A percentile compares a stretch with the other conserved stretches of the same genome.
These are phyloP conservation scores for Albugo candida DNA, from an alignment of 352 stramenopile genomes.

Conservation along the genomic window DNA sequence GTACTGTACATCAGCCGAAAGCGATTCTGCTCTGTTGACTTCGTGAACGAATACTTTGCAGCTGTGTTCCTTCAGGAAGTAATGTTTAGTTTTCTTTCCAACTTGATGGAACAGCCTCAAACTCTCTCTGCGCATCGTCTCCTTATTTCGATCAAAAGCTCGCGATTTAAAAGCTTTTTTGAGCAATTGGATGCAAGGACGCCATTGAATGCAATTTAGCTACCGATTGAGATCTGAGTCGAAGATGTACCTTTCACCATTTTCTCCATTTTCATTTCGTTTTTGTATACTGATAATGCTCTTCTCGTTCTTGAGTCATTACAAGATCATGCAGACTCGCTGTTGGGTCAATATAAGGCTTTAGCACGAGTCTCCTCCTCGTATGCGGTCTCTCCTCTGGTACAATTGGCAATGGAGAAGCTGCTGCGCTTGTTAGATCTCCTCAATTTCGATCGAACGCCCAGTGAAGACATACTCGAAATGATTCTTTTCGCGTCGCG, in stretches of 20 bases:
- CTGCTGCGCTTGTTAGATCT: conserved; percentile 9
- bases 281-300: conserved; percentile 65
- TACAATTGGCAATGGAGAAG: conserved; percentile 28
- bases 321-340: conserved; percentile 4
- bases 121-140: conserved; percentile 50
- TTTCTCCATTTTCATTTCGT: conserved; percentile 47
- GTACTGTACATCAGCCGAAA: too few species aligned
- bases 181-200: conserved; percentile 43
- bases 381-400: conserved; percentile 41
- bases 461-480: too few species aligned
- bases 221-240: conserved; percentile 65
- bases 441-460: too few species aligned
- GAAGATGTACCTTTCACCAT: conserved; percentile 52
- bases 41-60: too few species aligned
- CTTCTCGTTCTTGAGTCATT: background rate
- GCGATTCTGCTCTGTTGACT: too few species aligned
- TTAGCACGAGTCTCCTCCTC: conserved; percentile 42
- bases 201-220: conserved; percentile 38
- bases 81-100: too few species aligned
- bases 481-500: too few species aligned
- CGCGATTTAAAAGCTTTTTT: conserved; percentile 48
- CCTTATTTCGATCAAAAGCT: conserved; percentile 47
- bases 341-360: conserved; percentile 37
- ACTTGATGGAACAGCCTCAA: too few species aligned
- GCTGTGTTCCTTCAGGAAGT: too few species aligned